Conservation (phyloP, 2,329 filamentous ascomycete genomes). For the Gliomastix tumulicola region DNA sequence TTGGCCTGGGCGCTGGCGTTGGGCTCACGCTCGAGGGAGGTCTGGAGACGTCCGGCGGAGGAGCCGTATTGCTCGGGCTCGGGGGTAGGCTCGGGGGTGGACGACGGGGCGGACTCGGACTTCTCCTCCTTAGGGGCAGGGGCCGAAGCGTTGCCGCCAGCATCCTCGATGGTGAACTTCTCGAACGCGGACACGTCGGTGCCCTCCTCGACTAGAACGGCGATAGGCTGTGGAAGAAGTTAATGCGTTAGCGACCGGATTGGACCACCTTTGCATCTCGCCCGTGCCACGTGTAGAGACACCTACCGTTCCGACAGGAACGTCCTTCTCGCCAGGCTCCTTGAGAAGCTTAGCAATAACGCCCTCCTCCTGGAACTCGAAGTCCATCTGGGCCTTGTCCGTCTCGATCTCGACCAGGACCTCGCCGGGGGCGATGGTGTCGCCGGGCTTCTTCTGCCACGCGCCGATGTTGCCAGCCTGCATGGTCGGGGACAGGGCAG, state of each 20-base stretch:
- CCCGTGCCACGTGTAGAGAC: too few species aligned
- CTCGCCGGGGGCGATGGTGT: constrained; percentile 81
- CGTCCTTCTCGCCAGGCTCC: constrained; percentile 88
- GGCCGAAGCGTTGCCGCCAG: constrained; percentile 69
- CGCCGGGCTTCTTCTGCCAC: constrained; percentile 97
- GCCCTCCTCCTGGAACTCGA: constrained; percentile 98
- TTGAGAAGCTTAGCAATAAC: constrained; percentile 90
- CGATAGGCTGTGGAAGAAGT: constrained; percentile 67
- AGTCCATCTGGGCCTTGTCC: constrained; percentile 99
- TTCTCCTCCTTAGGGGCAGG: constrained; percentile 62
- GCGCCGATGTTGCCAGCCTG: constrained; percentile 89
- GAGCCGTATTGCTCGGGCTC: constrained; percentile 65
- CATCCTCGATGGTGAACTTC: constrained; percentile 80
- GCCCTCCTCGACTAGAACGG: constrained; percentile 87
- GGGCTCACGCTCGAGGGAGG: constrained; percentile 75
- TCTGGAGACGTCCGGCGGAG: constrained; percentile 71
- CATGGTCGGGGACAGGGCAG: constrained; percentile 96
- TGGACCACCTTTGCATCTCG: too few species aligned
- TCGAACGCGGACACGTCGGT: constrained; percentile 83
- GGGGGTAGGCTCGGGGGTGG: constrained; percentile 38
- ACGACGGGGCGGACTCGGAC: constrained; percentile 41
- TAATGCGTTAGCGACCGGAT: neutral
- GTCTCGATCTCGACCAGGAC: constrained; percentile 98
- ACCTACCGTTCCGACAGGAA: constrained; percentile 90
- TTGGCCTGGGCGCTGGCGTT: constrained; percentile 67